phyloP scores from a whole-genome alignment of 805 yeast species.

The Torulaspora quercuum region DNA sequence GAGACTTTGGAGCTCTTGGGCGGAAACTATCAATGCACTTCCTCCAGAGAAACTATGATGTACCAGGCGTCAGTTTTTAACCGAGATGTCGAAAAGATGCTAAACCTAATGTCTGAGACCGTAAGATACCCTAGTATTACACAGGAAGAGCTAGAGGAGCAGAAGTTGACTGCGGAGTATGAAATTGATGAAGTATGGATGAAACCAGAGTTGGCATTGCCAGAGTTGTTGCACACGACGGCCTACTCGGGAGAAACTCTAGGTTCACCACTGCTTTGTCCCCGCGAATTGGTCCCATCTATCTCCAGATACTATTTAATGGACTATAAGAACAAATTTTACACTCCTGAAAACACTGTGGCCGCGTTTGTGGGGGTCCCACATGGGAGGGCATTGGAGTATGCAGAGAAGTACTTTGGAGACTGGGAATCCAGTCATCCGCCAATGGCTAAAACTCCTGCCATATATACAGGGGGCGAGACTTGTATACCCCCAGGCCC shows the following conservation, averaged over 20 bases:
- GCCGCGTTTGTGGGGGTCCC: constrained; percentile 85
- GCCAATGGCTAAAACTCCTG: constrained; percentile 34
- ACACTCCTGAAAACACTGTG: constrained; percentile 75
- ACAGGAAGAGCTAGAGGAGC: constrained; percentile 68
- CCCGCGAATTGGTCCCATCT: constrained; percentile 57
- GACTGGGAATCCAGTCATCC: constrained; percentile 45
- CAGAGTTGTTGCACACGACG: constrained; percentile 83
- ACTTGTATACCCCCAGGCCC: constrained; percentile 52
- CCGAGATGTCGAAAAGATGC: constrained; percentile 75
- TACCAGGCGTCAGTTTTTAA: constrained; percentile 95
- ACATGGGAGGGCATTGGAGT: constrained; percentile 61
- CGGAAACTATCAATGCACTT: constrained; percentile 90
- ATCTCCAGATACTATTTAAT: constrained; percentile 53
- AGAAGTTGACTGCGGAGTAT: constrained; percentile 67
- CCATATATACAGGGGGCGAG: constrained; percentile 61
- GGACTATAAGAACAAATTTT: constrained; percentile 61
- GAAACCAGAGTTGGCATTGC: constrained; percentile 80
- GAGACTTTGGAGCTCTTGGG: constrained; percentile 75
- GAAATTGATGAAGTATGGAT: constrained; percentile 80
- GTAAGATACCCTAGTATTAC: constrained; percentile 66
- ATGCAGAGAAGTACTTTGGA: constrained; percentile 62
- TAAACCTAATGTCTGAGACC: constrained; percentile 71
- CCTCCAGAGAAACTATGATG: constrained; percentile 86
- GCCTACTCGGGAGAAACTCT: constrained; percentile 72
- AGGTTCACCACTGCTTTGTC: constrained; percentile 84